Base-by-base conservation (phyloP, 805 yeast species). In the Wickerhamomyces sydowiorum region DNA sequence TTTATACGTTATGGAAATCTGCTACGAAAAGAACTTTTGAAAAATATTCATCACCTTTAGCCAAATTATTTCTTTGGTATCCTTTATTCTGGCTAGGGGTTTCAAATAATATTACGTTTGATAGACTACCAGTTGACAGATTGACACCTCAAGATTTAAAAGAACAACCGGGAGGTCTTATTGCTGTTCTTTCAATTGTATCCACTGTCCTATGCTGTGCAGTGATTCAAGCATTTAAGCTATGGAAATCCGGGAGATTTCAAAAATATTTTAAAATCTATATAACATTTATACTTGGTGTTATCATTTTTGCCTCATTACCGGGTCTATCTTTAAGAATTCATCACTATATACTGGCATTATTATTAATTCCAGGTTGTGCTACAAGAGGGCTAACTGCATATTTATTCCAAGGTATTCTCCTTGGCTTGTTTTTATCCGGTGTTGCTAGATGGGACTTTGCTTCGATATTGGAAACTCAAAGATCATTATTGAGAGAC, bases 381-480 rank as follows among this genome's bases (percentile, higher is more conserved):
- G 72, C 80, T 3, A 85, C 91, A 0, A 68, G 78, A 49, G 90
- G 93, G 0, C 57, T 75, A 32, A 70, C 86, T 0, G 89, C 90
- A 0, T 68, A 84, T 50, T 52, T 83, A 8, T 83, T 86, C 56
- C 96, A 90, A 58, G 98, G 97, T 2, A 74, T 91, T 1, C 65
- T 91, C 20, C 59, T 87, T 1, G 99, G 97, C 0, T 66, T 91
- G 36, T 72, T 85, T 38, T 69, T 89, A 6, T 83, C 90, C 19
- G 99, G 99, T 0, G 79, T 87, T 2, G 78, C 95, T 0, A 69
- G 95, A 42, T 91, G 99, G 99, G 97, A 93, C 42, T 80, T 85
- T 54, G 97, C 95, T 2, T 80, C 96, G 13, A 78, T 91, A 43
- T 79, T 86, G 1, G 96, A 91, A 56, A 86, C 96, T 0, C 74